Conservation (phyloP, 345 rosid genomes). For the Kandelia obovata region DNA sequence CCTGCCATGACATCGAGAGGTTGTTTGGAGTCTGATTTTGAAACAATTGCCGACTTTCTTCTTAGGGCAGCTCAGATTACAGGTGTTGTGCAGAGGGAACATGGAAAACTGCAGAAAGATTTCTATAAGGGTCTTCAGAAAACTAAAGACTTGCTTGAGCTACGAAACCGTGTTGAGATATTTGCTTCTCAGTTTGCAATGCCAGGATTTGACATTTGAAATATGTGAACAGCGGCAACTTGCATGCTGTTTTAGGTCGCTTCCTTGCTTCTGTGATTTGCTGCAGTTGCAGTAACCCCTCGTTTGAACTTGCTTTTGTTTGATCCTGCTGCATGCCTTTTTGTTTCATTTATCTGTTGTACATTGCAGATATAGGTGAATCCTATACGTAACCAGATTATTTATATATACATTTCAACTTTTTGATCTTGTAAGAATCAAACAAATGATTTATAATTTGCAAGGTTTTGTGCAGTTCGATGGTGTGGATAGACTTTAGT, state of each 20-base stretch:
- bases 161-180: conserved; percentile 20
- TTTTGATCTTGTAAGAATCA: conserved; percentile 18
- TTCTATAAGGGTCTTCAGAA: conserved; percentile 14
- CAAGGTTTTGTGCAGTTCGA: background rate
- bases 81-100: conserved; percentile 16
- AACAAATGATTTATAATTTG: conserved; percentile 5
- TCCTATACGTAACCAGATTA: conserved; percentile 4
- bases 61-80: conserved; percentile 22
- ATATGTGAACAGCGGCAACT: conserved; percentile 12
- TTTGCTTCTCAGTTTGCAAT: conserved; percentile 31
- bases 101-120: conserved; percentile 17
- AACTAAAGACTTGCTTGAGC: conserved; percentile 19
- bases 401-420: background rate
- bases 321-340: background rate
- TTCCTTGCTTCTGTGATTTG: conserved; percentile 15
- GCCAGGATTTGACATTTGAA: conserved; percentile 27
- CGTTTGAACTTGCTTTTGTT: background rate
- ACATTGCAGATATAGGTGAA: conserved; percentile 15
- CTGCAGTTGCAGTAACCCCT: conserved; percentile 7
- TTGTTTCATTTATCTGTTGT: conserved; percentile 19
- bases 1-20: conserved; percentile 35
- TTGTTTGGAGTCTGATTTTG: conserved; percentile 29
- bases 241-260: conserved; percentile 2
- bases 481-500: too few species aligned
- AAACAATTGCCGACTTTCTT: conserved; percentile 26